Conservation (phyloP, 2,329 filamentous ascomycete species). For the Xylariaceae sp. region DNA sequence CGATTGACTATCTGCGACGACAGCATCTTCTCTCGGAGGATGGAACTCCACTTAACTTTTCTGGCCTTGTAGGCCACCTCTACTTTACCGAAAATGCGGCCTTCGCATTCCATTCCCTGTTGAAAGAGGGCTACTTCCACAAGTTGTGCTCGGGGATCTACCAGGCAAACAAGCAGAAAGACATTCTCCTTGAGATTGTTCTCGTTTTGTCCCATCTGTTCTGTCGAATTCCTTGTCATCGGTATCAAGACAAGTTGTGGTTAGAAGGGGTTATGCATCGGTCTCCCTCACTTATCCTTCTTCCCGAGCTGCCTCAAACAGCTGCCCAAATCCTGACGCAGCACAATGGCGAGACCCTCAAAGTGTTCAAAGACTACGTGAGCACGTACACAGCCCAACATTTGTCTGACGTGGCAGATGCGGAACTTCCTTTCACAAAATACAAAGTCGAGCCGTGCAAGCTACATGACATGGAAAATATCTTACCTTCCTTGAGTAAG, state of each 20-base stretch:
- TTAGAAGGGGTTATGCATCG: conserved; percentile 52
- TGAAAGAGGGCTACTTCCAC: conserved; percentile 71
- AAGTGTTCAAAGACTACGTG: conserved; percentile 70
- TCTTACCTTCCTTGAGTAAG: conserved; percentile 39
- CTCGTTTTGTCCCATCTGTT: conserved; percentile 74
- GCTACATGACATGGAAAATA: conserved; percentile 26
- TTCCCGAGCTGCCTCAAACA: conserved; percentile 63
- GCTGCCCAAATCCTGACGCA: conserved; percentile 58
- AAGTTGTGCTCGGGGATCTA: conserved; percentile 61
- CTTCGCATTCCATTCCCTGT: conserved; percentile 75
- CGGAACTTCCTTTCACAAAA: conserved; percentile 60
- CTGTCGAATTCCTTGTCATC: conserved; percentile 56
- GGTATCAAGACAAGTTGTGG: conserved; percentile 48
- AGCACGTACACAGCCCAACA: conserved; percentile 70
- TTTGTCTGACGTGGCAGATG: conserved; percentile 52
- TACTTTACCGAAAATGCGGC: conserved; percentile 77
- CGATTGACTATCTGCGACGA: conserved; percentile 75
- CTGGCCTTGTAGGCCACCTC: conserved; percentile 69
- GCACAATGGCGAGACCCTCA: conserved; percentile 68
- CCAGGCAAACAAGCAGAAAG: conserved; percentile 43
- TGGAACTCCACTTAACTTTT: conserved; percentile 72
- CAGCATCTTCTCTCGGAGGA: conserved; percentile 64
- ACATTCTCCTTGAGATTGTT: conserved; percentile 62
- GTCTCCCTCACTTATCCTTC: conserved; percentile 65
- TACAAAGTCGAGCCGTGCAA: conserved; percentile 44